Conservation (phyloP, 768 basidiomycete genomes). For the Rhizopogon sp. region DNA sequence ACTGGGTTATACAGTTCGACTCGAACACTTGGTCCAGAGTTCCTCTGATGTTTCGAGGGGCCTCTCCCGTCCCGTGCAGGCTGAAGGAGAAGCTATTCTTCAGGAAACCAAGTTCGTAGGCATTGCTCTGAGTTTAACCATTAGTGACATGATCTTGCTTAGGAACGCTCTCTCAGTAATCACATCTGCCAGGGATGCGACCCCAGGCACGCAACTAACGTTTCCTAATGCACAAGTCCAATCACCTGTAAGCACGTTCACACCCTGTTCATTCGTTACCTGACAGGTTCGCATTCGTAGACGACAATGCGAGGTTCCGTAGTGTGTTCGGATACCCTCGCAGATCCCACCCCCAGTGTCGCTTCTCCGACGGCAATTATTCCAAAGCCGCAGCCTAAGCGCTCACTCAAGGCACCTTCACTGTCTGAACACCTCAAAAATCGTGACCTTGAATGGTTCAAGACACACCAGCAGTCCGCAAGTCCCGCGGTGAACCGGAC, state of each 20-base stretch:
- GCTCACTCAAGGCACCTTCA: constrained; percentile 12
- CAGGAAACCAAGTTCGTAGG: background rate
- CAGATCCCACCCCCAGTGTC: background rate
- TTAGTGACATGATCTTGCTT: background rate
- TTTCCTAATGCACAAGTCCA: background rate
- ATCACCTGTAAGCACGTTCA: background rate
- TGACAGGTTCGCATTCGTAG: background rate
- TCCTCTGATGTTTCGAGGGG: background rate
- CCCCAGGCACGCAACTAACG: background rate
- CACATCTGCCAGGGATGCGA: background rate
- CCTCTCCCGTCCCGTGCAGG: background rate
- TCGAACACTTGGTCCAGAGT: background rate
- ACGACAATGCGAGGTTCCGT: background rate
- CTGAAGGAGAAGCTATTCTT: background rate
- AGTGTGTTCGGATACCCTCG: background rate
- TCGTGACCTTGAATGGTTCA: constrained; percentile 27
- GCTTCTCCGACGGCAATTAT: background rate
- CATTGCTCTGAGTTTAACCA: background rate
- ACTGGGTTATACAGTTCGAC: background rate
- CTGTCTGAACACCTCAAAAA: constrained; percentile 19
- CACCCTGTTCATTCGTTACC: no score
- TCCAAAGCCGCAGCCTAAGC: constrained; percentile 23
- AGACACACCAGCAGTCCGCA: constrained; percentile 6
- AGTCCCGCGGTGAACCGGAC: background rate
- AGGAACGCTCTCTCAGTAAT: background rate